Percentiles rank a stretch among this genome's conserved stretches.
phyloP scores from a whole-genome alignment of 192 early-diverging fungal species.

The Kickxella alabastrina region DNA sequence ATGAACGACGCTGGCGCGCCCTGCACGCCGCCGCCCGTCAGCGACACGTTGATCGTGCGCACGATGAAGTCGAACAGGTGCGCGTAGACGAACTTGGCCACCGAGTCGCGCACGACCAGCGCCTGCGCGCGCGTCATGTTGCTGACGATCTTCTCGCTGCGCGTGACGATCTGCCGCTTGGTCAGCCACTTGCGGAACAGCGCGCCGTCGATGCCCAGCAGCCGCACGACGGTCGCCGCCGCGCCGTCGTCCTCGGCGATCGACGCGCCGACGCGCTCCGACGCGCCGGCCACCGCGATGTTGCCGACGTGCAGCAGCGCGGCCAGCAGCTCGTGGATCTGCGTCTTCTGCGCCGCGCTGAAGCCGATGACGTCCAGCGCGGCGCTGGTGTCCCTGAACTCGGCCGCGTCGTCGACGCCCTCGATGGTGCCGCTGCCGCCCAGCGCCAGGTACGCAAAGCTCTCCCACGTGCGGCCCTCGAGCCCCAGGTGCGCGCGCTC shows the following conservation, averaged over 20 bases:
- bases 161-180: slow-evolving; percentile 86
- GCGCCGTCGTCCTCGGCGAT: slow-evolving; percentile 78
- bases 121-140: slow-evolving; percentile 71
- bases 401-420: slow-evolving; percentile 88
- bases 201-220: slow-evolving; percentile 73
- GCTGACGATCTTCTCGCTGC: slow-evolving; percentile 88
- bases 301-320: slow-evolving; percentile 95
- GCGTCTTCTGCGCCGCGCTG: slow-evolving; percentile 75
- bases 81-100: slow-evolving; percentile 96
- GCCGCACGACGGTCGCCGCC: slow-evolving; percentile 59
- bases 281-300: slow-evolving; percentile 71
- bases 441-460: slow-evolving; percentile 87
- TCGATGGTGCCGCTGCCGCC: slow-evolving; percentile 76
- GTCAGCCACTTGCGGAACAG: slow-evolving; percentile 95
- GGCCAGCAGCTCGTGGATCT: slow-evolving; percentile 87
- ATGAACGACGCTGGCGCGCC: slow-evolving; percentile 68
- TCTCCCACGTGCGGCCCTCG: slow-evolving; percentile 49
- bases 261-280: slow-evolving; percentile 60
- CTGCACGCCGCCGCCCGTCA: slow-evolving; percentile 40
- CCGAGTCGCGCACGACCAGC: slow-evolving; percentile 79
- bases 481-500: slow-evolving; percentile 23
- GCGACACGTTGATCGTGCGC: slow-evolving; percentile 78
- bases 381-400: slow-evolving; percentile 85
- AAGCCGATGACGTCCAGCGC: slow-evolving; percentile 86
- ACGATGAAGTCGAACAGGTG: slow-evolving; percentile 97